Evolutionary conservation across 1,139 yeast species (phyloP).

Genomic region (Suhomyces chickasaworum): DNA sequence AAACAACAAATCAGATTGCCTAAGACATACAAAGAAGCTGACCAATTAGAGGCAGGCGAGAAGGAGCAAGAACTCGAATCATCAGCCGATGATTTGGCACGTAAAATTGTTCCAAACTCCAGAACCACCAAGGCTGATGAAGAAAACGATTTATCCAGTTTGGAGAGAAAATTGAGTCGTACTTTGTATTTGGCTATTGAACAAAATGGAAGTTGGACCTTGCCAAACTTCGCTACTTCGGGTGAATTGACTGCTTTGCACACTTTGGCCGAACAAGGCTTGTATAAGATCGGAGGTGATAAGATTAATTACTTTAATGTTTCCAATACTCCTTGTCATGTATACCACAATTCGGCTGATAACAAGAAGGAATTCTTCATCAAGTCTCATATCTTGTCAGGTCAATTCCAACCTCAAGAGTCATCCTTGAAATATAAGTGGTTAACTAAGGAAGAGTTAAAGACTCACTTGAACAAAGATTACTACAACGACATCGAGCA

Average conservation of each 20-base stretch:
- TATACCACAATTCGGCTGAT: conserved; percentile 38
- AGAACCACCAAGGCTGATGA: conserved; percentile 79
- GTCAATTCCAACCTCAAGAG: conserved; percentile 61
- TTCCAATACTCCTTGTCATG: conserved; percentile 84
- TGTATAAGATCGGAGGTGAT: conserved; percentile 71
- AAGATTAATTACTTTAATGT: conserved; percentile 85
- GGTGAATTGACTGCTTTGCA: conserved; percentile 56
- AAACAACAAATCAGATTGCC: conserved; percentile 80
- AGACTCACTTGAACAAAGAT: conserved; percentile 50
- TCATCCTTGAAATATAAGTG: conserved; percentile 57
- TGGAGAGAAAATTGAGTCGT: conserved; percentile 78
- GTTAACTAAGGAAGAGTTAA: conserved; percentile 82
- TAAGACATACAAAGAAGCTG: conserved; percentile 47
- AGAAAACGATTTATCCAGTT: conserved; percentile 57
- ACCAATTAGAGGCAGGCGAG: conserved; percentile 32
- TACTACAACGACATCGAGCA: conserved; percentile 60
- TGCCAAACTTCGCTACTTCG: conserved; percentile 62
- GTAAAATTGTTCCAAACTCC: conserved; percentile 71
- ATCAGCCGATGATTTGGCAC: conserved; percentile 54
- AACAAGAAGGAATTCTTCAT: conserved; percentile 63
- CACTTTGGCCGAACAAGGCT: conserved; percentile 72
- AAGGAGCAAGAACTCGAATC: conserved; percentile 40
- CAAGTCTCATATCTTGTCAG: conserved; percentile 90
- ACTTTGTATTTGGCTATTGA: conserved; percentile 75
- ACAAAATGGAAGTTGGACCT: conserved; percentile 59